phyloP scores from a whole-genome alignment of 2,329 filamentous ascomycete genomes.

The Aspergillus awamori region DNA sequence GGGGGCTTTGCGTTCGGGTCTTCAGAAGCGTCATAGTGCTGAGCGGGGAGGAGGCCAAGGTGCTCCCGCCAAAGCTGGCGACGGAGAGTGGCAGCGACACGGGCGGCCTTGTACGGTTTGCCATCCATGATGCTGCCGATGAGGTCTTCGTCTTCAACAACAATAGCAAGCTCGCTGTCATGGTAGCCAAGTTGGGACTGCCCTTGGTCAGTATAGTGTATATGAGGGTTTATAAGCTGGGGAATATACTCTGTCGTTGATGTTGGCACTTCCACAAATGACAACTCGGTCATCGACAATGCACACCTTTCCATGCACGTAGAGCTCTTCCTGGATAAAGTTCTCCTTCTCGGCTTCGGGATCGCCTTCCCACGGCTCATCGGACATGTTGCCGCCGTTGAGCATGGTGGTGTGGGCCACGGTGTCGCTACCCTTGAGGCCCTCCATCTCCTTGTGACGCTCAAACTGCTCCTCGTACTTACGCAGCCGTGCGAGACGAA shows the following conservation, averaged over 20 bases:
- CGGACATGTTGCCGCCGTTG: slow-evolving; percentile 62
- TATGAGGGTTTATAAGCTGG: background rate
- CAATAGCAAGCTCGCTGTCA: slow-evolving; percentile 86
- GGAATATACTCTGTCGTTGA: slow-evolving; percentile 61
- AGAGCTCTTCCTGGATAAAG: slow-evolving; percentile 94
- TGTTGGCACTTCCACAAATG: slow-evolving; percentile 76
- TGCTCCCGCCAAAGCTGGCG: slow-evolving; percentile 90
- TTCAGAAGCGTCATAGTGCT: slow-evolving; percentile 66
- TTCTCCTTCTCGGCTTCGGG: slow-evolving; percentile 77
- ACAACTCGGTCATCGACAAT: slow-evolving; percentile 82
- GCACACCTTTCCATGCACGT: slow-evolving; percentile 84
- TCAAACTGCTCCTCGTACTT: slow-evolving; percentile 26
- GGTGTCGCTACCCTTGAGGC: slow-evolving; percentile 51
- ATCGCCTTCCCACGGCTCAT: slow-evolving; percentile 76
- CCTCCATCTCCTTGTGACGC: slow-evolving; percentile 21
- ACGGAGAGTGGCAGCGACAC: slow-evolving; percentile 78
- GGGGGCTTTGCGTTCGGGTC: slow-evolving; percentile 79
- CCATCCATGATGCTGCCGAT: slow-evolving; percentile 76
- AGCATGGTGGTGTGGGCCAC: slow-evolving; percentile 84
- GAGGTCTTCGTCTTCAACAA: slow-evolving; percentile 76
- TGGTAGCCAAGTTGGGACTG: slow-evolving; percentile 77
- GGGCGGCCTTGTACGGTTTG: slow-evolving; percentile 68
- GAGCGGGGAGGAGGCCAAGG: slow-evolving; percentile 77
- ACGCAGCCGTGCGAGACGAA: slow-evolving; percentile 45
- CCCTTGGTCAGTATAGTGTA: background rate